Evolutionary conservation across 371 early-diverging fungal genomes (phyloP).

Genomic region (Nematocida sp.): DNA sequence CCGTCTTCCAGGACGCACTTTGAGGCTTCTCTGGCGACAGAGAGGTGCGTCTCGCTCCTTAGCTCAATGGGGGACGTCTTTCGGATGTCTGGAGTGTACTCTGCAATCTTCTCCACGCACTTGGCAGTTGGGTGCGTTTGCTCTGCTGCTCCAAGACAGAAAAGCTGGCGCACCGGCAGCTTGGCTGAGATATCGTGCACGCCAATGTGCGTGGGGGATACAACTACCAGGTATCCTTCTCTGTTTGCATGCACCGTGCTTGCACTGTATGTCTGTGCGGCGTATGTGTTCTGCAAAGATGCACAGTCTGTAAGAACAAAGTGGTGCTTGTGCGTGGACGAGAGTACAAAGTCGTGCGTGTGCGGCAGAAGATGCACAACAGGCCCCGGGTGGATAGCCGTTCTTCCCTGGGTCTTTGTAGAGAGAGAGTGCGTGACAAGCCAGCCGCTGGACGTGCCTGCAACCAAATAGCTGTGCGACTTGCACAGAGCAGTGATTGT

Average conservation of each 20-base stretch:
- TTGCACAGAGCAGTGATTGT: no score
- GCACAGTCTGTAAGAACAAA: constrained; percentile 29
- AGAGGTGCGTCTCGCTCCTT: background rate
- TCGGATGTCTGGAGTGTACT: background rate
- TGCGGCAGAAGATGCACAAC: background rate
- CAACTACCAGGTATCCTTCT: background rate
- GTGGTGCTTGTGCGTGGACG: background rate
- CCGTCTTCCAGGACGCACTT: background rate
- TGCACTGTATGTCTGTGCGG: background rate
- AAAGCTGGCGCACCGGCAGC: background rate
- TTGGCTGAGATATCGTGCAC: background rate
- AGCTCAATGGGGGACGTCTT: background rate
- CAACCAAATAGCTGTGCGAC: background rate
- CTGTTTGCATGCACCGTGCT: background rate
- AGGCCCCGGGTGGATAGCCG: constrained; percentile 2
- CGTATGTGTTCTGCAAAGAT: constrained; percentile 8
- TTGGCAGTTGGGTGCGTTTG: background rate
- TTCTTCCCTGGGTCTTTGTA: background rate
- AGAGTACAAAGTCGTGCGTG: background rate
- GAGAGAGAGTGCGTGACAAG: background rate
- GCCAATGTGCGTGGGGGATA: background rate
- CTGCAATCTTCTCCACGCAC: background rate
- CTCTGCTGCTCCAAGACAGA: background rate
- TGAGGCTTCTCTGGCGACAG: background rate
- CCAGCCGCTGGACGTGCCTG: background rate